Conservation (phyloP, 768 basidiomycete genomes). For the Kwoniella dejecticola region DNA sequence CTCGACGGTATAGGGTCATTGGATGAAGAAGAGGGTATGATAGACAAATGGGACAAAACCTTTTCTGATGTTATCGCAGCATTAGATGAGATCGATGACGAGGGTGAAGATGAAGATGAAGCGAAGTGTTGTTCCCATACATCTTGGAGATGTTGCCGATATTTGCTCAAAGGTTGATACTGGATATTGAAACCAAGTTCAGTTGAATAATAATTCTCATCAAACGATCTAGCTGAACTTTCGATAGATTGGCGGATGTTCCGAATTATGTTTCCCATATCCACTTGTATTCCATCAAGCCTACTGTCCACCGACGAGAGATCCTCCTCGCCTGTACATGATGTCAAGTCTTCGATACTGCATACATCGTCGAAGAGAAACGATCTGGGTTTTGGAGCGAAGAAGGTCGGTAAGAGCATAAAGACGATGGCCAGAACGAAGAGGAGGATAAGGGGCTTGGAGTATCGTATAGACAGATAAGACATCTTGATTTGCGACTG, state of each 20-base stretch:
- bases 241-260: neutral
- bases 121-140: neutral
- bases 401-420: neutral
- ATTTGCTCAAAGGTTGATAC: neutral
- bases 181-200: slow-evolving; percentile 1
- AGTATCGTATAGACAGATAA: neutral
- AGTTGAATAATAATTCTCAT: neutral
- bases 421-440: neutral
- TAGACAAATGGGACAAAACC: slow-evolving; percentile 5
- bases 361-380: neutral
- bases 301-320: too few relatives aligned
- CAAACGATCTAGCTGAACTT: neutral
- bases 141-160: neutral
- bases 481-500: too few relatives aligned
- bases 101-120: neutral
- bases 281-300: neutral
- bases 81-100: neutral
- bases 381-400: neutral
- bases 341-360: neutral
- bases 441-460: neutral
- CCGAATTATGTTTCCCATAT: neutral
- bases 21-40: slow-evolving; percentile 4
- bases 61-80: slow-evolving; percentile 2
- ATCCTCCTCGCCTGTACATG: too few relatives aligned
- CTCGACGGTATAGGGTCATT: slow-evolving; percentile 16